Conservation (phyloP, 306 rosid species). For the Cajanus cajan region DNA sequence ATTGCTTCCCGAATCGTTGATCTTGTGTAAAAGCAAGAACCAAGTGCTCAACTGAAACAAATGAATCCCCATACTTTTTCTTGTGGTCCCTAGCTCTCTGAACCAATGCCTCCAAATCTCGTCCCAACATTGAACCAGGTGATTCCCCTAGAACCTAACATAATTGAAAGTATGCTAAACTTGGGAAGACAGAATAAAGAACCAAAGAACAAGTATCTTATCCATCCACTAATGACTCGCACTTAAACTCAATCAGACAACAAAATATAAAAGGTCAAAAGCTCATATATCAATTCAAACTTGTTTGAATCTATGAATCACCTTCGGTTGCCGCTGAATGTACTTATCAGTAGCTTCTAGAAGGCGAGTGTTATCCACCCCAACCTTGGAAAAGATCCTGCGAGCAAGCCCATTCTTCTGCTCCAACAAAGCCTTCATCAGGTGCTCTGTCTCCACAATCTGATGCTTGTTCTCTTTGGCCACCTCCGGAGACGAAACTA, state of each 20-base stretch:
- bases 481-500: slow-evolving; percentile 92
- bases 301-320: slow-evolving; percentile 25
- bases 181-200: not conserved
- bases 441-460: slow-evolving; percentile 96
- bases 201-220: not conserved
- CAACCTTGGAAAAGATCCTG: slow-evolving; percentile 81
- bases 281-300: slow-evolving; percentile 22
- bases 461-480: slow-evolving; percentile 98
- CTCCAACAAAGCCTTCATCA: slow-evolving; percentile 91
- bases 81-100: slow-evolving; percentile 86
- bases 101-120: slow-evolving; percentile 88
- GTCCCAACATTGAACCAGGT: slow-evolving; percentile 91
- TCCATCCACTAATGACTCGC: not conserved
- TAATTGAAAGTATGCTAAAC: slow-evolving; percentile 15
- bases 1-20: slow-evolving; percentile 89
- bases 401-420: slow-evolving; percentile 98
- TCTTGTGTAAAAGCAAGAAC: slow-evolving; percentile 84
- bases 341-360: slow-evolving; percentile 87
- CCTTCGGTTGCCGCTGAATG: slow-evolving; percentile 97
- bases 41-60: slow-evolving; percentile 96
- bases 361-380: slow-evolving; percentile 84
- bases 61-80: slow-evolving; percentile 90
- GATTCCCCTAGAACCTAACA: slow-evolving; percentile 80
- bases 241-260: slow-evolving; percentile 5
- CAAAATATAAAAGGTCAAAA: slow-evolving; percentile 9